phyloP scores from a whole-genome alignment of 2,329 filamentous ascomycete species.

The Neofusicoccum kwambonambiense region DNA sequence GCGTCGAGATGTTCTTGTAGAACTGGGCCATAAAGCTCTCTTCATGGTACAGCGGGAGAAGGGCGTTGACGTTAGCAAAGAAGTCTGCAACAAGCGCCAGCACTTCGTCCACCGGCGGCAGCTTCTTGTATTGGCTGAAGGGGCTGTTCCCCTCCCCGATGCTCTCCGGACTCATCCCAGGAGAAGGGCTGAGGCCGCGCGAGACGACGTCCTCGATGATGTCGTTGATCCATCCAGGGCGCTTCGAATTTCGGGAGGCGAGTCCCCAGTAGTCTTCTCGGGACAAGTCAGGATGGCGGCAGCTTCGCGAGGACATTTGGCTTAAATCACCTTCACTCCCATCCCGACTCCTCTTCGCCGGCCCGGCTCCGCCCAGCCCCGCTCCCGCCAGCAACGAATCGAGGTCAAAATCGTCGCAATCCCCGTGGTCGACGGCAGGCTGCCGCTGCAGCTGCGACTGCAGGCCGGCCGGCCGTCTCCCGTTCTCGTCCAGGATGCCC shows the following conservation, averaged over 20 bases:
- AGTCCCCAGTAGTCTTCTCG: neutral
- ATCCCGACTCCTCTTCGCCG: neutral
- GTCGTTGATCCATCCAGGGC: slow-evolving; percentile 4
- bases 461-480: no score
- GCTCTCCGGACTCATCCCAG: neutral
- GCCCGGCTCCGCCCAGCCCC: neutral
- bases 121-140: neutral
- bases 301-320: no score
- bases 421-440: neutral
- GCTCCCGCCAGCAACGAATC: neutral
- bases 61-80: neutral
- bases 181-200: neutral
- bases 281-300: neutral
- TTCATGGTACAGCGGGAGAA: neutral
- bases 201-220: slow-evolving; percentile 1
- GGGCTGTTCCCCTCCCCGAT: neutral
- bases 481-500: neutral
- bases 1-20: neutral
- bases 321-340: neutral
- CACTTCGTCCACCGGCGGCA: neutral
- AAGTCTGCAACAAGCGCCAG: neutral
- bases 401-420: neutral
- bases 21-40: neutral
- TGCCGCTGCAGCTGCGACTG: neutral
- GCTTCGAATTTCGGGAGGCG: neutral